Percentiles rank a stretch among this genome's conserved stretches.
Evolutionary conservation across 345 rosid species (phyloP).

Genomic region (Salix purpurea): DNA sequence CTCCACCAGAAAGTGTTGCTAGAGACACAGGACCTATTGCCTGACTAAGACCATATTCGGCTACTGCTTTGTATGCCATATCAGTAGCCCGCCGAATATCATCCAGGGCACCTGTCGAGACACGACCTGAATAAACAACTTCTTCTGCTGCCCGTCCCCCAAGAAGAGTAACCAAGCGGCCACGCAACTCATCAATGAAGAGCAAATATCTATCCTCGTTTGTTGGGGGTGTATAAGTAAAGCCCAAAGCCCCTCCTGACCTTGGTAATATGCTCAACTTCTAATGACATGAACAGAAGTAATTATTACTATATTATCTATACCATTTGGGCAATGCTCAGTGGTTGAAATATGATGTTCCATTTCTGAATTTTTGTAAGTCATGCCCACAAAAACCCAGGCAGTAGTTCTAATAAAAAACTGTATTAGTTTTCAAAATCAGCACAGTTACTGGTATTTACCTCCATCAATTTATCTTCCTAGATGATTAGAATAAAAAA

Average conservation of each 20-base stretch:
- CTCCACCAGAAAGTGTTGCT: slow-evolving; percentile 80
- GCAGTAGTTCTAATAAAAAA: not conserved
- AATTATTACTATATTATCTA: not conserved
- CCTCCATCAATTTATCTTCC: not conserved
- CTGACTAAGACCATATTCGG: slow-evolving; percentile 93
- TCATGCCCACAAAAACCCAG: not conserved
- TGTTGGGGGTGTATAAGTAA: slow-evolving; percentile 77
- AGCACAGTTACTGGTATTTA: not conserved
- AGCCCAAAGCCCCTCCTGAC: slow-evolving; percentile 94
- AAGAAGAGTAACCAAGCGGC: slow-evolving; percentile 91
- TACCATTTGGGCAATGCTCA: not conserved
- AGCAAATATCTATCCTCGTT: slow-evolving; percentile 88
- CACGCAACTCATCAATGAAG: slow-evolving; percentile 86
- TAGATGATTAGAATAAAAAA: not conserved
- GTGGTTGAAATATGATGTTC: not conserved
- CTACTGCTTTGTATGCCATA: slow-evolving; percentile 93
- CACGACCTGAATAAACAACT: slow-evolving; percentile 79
- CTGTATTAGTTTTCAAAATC: not conserved
- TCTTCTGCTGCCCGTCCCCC: slow-evolving; percentile 99
- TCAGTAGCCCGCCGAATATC: slow-evolving; percentile 94
- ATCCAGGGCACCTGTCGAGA: slow-evolving; percentile 84
- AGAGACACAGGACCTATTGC: slow-evolving; percentile 82
- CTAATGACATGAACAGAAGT: slow-evolving; percentile 33
- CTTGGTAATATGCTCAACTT: slow-evolving; percentile 97
- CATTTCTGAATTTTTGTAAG: not conserved